Conservation (phyloP, 2,329 filamentous ascomycete species). For the Alternaria consortialis region DNA sequence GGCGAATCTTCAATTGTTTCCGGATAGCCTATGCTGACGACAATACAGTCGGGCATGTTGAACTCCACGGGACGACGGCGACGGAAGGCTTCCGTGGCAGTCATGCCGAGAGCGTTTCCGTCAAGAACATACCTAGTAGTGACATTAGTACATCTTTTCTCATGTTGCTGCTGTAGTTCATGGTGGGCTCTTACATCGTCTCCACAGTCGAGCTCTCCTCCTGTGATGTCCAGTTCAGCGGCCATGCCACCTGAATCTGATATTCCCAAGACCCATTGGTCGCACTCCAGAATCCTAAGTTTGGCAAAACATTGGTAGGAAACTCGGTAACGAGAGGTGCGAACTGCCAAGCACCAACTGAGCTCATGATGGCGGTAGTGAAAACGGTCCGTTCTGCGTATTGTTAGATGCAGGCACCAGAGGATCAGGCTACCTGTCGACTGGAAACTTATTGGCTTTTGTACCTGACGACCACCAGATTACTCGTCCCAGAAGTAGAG, state of each 20-base stretch:
- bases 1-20: constrained; percentile 42
- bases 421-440: neutral
- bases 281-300: constrained; percentile 41
- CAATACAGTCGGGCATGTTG: constrained; percentile 40
- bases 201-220: constrained; percentile 36
- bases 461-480: neutral
- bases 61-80: constrained; percentile 44
- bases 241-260: constrained; percentile 46
- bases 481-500: neutral
- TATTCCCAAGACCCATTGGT: constrained; percentile 48
- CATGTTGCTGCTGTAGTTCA: neutral
- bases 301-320: constrained; percentile 38
- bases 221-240: constrained; percentile 43
- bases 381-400: neutral
- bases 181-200: constrained; percentile 36
- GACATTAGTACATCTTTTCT: constrained; percentile 7
- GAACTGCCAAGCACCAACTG: constrained; percentile 42
- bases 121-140: constrained; percentile 44
- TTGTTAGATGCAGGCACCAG: constrained; percentile 3
- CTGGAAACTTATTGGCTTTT: constrained; percentile 5
- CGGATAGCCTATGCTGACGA: constrained; percentile 45
- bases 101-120: constrained; percentile 41
- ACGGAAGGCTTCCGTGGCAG: constrained; percentile 42
- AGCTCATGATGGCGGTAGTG: constrained; percentile 19
- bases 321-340: constrained; percentile 36